Evolutionary conservation across 2,329 filamentous ascomycete species (phyloP).

Genomic region (Pestalotiopsis sp.): DNA sequence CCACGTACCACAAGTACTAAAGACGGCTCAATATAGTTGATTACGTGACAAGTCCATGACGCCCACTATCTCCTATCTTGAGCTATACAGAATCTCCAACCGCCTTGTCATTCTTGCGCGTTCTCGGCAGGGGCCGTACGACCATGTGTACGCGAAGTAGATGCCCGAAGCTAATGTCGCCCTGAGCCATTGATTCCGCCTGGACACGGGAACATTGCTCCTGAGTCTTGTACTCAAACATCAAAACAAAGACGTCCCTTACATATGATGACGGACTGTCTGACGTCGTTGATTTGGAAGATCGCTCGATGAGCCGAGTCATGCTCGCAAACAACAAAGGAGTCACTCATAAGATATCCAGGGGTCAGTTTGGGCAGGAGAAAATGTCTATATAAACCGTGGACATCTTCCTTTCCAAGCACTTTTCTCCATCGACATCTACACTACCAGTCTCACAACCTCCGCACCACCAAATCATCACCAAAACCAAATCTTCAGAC

Average conservation of each 20-base stretch:
- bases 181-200: not conserved
- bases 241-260: not conserved
- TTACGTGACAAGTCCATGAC: not conserved
- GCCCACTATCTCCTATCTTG: not conserved
- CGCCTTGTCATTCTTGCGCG: not conserved
- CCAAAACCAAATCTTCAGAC: not conserved
- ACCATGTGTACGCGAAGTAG: not conserved
- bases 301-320: not conserved
- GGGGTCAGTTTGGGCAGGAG: not conserved
- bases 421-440: not conserved
- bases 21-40: not conserved
- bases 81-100: not conserved
- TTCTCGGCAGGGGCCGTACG: not conserved
- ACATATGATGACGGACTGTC: not conserved
- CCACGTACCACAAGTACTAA: not conserved
- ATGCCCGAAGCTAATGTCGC: not conserved
- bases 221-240: not conserved
- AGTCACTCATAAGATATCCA: too few relatives aligned
- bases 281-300: conserved; percentile 5
- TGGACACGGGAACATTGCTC: not conserved
- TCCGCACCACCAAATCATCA: too few relatives aligned
- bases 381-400: not conserved
- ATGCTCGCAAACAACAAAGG: not conserved
- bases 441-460: too few relatives aligned
- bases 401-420: not conserved